Conservation (phyloP, 2,329 filamentous ascomycete species). For the Ceratocystis albifundus region DNA sequence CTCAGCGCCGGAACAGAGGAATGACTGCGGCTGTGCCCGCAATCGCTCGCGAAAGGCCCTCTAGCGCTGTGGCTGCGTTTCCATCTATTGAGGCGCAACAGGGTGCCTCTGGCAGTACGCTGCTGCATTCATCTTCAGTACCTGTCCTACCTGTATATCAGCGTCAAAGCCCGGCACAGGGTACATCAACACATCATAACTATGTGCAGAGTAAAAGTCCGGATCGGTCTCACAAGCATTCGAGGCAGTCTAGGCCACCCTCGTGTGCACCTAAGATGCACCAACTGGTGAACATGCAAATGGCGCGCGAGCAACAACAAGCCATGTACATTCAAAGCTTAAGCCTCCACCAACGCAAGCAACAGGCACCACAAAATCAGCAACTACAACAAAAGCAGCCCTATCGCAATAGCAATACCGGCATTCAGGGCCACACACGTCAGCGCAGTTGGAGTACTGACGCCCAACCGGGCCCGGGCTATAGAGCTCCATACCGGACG, state of each 20-base stretch:
- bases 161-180: constrained; percentile 24
- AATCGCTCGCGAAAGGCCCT: background rate
- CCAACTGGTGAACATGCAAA: constrained; percentile 26
- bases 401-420: constrained; percentile 10
- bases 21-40: background rate
- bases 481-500: constrained; percentile 37
- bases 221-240: constrained; percentile 12
- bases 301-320: constrained; percentile 17
- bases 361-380: background rate
- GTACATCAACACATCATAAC: constrained; percentile 22
- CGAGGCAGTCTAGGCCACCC: background rate
- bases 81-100: constrained; percentile 20
- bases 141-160: constrained; percentile 18
- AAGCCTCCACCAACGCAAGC: constrained; percentile 23
- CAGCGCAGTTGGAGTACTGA: constrained; percentile 32
- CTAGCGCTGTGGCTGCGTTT: background rate
- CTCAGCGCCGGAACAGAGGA: background rate
- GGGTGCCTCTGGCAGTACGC: background rate
- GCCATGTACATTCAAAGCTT: background rate
- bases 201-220: constrained; percentile 24
- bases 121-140: constrained; percentile 5
- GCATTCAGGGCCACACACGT: constrained; percentile 28
- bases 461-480: constrained; percentile 22
- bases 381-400: background rate
- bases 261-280: constrained; percentile 17